phyloP scores from a whole-genome alignment of 1,139 yeast species.

The Meyerozyma guilliermondii region DNA sequence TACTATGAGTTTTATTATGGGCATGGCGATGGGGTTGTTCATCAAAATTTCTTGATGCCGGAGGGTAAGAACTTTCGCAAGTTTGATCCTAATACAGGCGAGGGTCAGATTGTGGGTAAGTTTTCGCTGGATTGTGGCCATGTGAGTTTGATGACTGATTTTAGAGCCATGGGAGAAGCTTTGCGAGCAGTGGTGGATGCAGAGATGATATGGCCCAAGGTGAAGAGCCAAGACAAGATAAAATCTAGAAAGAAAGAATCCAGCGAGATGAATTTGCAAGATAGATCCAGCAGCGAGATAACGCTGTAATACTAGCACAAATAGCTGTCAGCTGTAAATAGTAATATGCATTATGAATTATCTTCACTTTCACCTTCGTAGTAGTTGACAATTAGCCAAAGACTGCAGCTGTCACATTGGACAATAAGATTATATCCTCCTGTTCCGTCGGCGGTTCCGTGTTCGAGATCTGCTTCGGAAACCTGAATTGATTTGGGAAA shows the following conservation, averaged over 20 bases:
- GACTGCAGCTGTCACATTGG: constrained; percentile 76
- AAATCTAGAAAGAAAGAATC: no score
- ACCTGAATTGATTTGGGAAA: constrained; percentile 49
- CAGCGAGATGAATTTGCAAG: neutral
- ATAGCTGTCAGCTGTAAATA: neutral
- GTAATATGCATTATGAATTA: neutral
- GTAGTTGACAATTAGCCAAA: constrained; percentile 76
- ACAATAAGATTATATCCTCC: constrained; percentile 66
- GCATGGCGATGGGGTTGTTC: constrained; percentile 91
- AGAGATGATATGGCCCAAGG: constrained; percentile 37
- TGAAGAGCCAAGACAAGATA: no score
- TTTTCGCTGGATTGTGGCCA: constrained; percentile 68
- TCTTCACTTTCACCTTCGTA: constrained; percentile 22
- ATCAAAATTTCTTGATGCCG: constrained; percentile 79
- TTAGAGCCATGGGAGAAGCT: constrained; percentile 68
- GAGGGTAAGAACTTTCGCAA: constrained; percentile 58
- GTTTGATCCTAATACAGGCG: constrained; percentile 26
- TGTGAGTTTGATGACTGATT: constrained; percentile 71
- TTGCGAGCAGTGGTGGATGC: constrained; percentile 54
- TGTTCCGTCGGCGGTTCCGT: constrained; percentile 44
- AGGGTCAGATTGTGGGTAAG: constrained; percentile 59
- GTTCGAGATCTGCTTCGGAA: constrained; percentile 54
- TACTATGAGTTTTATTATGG: constrained; percentile 78
- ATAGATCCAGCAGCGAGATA: no score
- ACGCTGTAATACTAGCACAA: no score